Percentiles rank a stretch among this genome's conserved stretches.
These are phyloP conservation scores for Hippophae tibetana DNA, from an alignment of 306 rosid species.

Conservation along the genomic window DNA sequence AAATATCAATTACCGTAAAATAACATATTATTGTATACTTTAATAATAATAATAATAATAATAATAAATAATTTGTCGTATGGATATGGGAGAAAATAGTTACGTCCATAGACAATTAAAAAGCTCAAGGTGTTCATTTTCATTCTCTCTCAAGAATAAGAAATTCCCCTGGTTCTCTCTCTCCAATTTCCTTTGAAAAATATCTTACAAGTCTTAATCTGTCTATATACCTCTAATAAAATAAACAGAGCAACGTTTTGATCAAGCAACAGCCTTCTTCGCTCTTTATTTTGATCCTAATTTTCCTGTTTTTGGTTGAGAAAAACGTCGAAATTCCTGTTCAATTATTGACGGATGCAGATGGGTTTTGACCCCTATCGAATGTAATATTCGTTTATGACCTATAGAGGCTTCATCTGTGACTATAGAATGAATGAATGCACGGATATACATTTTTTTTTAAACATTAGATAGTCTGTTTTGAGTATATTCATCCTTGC, in stretches of 20 bases:
- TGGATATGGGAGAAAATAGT: constrained; percentile 12
- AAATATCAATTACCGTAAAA: too few species aligned
- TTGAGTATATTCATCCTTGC: constrained; percentile 18
- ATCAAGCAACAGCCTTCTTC: constrained; percentile 35
- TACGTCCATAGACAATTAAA: constrained; percentile 22
- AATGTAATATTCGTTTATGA: constrained; percentile 51
- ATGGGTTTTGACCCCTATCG: constrained; percentile 37
- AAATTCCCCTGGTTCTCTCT: constrained; percentile 2
- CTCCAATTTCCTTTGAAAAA: constrained; percentile 19
- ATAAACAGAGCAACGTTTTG: constrained; percentile 11
- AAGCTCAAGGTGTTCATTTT: constrained; percentile 16
- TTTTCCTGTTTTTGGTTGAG: neutral
- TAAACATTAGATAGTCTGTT: constrained; percentile 26
- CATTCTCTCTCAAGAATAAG: constrained; percentile 10
- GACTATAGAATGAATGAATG: constrained; percentile 33
- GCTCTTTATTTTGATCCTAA: constrained; percentile 23
- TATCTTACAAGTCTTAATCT: neutral
- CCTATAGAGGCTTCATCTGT: constrained; percentile 37
- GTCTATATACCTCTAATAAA: constrained; percentile 8
- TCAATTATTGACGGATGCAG: constrained; percentile 45
- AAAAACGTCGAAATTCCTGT: constrained; percentile 18
- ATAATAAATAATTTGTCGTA: too few species aligned
- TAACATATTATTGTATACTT: too few species aligned
- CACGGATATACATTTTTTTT: constrained; percentile 23
- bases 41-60: too few species aligned